phyloP scores from a whole-genome alignment of 352 stramenopile genomes.

The Globisporangium takayamanum region DNA sequence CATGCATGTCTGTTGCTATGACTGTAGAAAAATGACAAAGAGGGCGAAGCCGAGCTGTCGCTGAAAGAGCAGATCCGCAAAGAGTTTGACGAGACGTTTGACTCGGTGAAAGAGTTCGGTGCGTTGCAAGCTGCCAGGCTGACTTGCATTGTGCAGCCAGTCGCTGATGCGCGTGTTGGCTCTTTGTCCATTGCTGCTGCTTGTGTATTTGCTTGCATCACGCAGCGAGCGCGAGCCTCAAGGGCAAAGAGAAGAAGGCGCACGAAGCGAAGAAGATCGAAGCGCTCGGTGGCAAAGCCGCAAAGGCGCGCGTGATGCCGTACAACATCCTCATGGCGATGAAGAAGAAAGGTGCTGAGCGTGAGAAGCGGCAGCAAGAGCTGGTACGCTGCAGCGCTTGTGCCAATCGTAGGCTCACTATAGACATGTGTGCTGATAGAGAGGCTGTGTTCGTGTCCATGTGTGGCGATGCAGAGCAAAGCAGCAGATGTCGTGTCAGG shows the following conservation, averaged over 20 bases:
- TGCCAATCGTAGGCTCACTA: neutral
- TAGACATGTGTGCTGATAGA: neutral
- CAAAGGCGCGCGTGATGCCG: conserved; percentile 49
- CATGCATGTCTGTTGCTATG: conserved; percentile 3
- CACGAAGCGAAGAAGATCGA: conserved; percentile 71
- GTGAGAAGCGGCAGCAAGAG: conserved; percentile 49
- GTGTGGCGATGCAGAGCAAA: conserved; percentile 34
- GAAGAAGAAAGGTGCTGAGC: conserved; percentile 51
- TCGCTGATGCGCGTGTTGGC: neutral
- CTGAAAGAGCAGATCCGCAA: conserved; percentile 64
- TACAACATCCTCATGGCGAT: conserved; percentile 73
- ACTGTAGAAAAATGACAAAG: conserved; percentile 20
- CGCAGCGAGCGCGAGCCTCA: conserved; percentile 44
- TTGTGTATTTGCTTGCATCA: neutral
- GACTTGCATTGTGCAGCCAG: neutral
- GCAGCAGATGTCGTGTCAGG: conserved; percentile 62
- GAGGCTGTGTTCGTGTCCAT: neutral
- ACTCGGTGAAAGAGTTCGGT: conserved; percentile 73
- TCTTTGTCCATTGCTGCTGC: neutral
- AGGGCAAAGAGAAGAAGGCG: conserved; percentile 77
- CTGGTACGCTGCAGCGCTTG: conserved; percentile 24
- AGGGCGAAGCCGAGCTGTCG: conserved; percentile 32
- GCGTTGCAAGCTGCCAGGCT: neutral
- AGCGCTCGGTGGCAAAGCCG: conserved; percentile 49
- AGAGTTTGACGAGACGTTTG: conserved; percentile 69